These are phyloP conservation scores for Medicago truncatula DNA, from an alignment of 306 rosid species.

Conservation along the genomic window DNA sequence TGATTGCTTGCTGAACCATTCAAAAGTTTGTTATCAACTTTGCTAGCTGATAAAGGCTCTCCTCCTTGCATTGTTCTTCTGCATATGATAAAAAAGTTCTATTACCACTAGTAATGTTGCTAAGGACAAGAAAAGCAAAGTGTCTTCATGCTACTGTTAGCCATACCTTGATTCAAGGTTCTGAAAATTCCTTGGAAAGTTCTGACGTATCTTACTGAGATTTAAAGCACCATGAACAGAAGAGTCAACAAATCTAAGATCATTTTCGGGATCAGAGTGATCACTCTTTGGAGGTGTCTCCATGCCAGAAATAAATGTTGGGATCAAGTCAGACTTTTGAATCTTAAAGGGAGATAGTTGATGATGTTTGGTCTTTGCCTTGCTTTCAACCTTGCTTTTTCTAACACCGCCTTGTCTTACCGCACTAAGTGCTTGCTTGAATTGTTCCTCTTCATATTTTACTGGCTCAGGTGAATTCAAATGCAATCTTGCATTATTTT, in stretches of 20 bases:
- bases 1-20: slow-evolving; percentile 55
- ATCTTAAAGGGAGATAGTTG: slow-evolving; percentile 61
- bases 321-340: slow-evolving; percentile 58
- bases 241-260: slow-evolving; percentile 50
- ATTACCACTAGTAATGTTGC: slow-evolving; percentile 20
- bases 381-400: slow-evolving; percentile 67
- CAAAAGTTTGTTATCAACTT: slow-evolving; percentile 62
- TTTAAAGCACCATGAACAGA: slow-evolving; percentile 52
- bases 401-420: slow-evolving; percentile 79
- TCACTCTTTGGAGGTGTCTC: slow-evolving; percentile 68
- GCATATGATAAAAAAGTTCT: slow-evolving; percentile 42
- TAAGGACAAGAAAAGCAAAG: slow-evolving; percentile 12
- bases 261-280: slow-evolving; percentile 75
- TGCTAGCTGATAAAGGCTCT: slow-evolving; percentile 62
- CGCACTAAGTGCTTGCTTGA: slow-evolving; percentile 69
- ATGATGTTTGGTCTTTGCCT: slow-evolving; percentile 66
- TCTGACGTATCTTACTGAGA: slow-evolving; percentile 60
- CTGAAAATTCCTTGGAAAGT: slow-evolving; percentile 70
- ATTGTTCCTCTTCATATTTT: slow-evolving; percentile 79
- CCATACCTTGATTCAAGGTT: slow-evolving; percentile 82
- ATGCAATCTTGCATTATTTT: slow-evolving; percentile 48
- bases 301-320: slow-evolving; percentile 57
- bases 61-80: slow-evolving; percentile 61
- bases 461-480: slow-evolving; percentile 55
- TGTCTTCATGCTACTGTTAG: slow-evolving; percentile 6